phyloP scores from a whole-genome alignment of 345 rosid species.

The Theobroma cacao region DNA sequence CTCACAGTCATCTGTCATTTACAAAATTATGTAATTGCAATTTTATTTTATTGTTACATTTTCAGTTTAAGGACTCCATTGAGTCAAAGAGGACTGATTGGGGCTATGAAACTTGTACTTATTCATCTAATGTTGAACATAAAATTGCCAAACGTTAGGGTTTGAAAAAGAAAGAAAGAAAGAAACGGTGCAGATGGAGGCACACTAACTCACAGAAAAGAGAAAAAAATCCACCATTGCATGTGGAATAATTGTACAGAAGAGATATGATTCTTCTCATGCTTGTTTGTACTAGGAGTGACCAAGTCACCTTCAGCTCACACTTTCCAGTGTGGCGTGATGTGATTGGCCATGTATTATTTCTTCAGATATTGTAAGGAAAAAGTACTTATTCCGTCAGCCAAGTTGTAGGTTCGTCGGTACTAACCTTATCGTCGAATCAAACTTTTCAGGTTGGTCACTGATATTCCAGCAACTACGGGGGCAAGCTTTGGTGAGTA shows the following conservation, averaged over 20 bases:
- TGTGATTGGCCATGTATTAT: too few species aligned
- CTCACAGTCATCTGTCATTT: background rate
- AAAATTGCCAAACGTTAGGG: background rate
- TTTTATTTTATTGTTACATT: background rate
- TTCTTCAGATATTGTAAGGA: too few species aligned
- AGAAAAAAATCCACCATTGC: background rate
- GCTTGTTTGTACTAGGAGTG: background rate
- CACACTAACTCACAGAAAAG: background rate
- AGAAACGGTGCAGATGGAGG: background rate
- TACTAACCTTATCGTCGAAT: too few species aligned
- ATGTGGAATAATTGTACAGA: background rate
- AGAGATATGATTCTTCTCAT: background rate
- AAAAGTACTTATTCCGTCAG: too few species aligned
- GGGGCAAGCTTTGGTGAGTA: too few species aligned
- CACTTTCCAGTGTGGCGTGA: background rate
- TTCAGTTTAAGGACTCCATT: background rate
- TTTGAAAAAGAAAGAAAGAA: background rate
- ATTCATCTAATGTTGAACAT: background rate
- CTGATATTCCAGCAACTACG: too few species aligned
- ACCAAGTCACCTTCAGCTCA: background rate
- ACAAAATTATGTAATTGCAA: background rate
- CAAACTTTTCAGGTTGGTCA: too few species aligned
- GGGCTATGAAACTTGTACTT: background rate
- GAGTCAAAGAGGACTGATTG: background rate
- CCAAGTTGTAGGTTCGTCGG: too few species aligned